These are phyloP conservation scores for Cornus suecica DNA, from an alignment of 148 eudicot species.

Conservation along the genomic window DNA sequence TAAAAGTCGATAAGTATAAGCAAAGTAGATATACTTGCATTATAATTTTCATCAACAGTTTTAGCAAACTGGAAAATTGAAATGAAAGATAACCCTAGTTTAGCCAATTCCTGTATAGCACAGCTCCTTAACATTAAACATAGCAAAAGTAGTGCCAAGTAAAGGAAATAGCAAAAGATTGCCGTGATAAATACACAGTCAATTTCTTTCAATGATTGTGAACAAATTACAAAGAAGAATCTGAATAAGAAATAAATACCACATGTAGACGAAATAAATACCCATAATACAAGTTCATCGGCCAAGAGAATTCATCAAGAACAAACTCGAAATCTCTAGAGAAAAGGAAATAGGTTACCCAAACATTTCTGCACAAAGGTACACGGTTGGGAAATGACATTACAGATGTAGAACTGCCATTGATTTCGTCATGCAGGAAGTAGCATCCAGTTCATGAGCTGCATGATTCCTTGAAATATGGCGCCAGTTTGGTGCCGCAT, in stretches of 20 bases:
- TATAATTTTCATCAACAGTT: too few species aligned
- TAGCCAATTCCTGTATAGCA: neutral
- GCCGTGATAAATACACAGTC: slow-evolving; percentile 4
- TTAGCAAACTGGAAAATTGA: too few species aligned
- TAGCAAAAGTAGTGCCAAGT: neutral
- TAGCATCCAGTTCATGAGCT: slow-evolving; percentile 71
- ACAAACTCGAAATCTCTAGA: neutral
- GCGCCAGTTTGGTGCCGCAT: slow-evolving; percentile 48
- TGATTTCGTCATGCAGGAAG: slow-evolving; percentile 85
- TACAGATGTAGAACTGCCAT: slow-evolving; percentile 69
- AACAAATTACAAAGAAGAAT: slow-evolving; percentile 12
- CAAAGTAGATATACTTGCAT: too few species aligned
- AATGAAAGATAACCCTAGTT: too few species aligned
- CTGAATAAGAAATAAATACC: slow-evolving; percentile 1
- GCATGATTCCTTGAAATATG: slow-evolving; percentile 70
- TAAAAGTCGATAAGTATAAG: too few species aligned
- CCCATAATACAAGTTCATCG: slow-evolving; percentile 1
- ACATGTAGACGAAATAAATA: neutral
- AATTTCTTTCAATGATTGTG: neutral
- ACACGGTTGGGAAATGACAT: slow-evolving; percentile 8
- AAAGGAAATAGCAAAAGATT: neutral
- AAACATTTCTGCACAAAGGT: neutral
- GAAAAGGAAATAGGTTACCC: neutral
- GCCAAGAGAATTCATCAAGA: neutral
- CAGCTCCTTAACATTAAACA: neutral